Base-by-base conservation (phyloP, 75 land plant genomes). In the Pinus taeda region DNA sequence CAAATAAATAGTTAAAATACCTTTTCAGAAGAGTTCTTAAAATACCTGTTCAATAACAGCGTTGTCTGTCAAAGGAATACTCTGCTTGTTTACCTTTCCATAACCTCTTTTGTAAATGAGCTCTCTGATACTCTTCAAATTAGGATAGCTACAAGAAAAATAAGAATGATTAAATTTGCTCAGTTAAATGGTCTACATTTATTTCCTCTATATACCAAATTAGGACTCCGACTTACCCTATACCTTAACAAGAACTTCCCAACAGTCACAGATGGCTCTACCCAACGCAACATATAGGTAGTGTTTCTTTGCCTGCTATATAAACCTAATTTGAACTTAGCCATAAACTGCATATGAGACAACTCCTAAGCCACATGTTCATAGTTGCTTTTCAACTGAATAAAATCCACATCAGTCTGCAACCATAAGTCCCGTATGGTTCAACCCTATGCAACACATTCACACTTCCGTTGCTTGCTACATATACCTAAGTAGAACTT, bases 301-400 rank as follows among this genome's bases (percentile, higher is more conserved):
- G 21, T n/a, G 11, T n/a, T 62, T 13, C 11, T 17, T 62, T 17
- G 20, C 64, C 7, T 62, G 21, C 2, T 24, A 15, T 15, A 11
- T 26, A n/a, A 42, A 53, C 22, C 56, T 17, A 60, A 74, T 59
- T 22, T 49, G 24, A 6, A 21, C 80, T 36, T 77, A 92, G 88
- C 93, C 94, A 65, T 90, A 92, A 13, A 92, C 90, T 30, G 90
- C 94, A 80, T 92, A 92, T 26, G 94, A 92, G 72, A 87, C 94
- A 60, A 92, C 94, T 55, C 63, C 86, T 83, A 53, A 74, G 88
- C 66, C 91, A 73, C 95, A 93, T 93, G 77, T 87, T 91, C 78
- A 92, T 55, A 29, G 95, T 91, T 7, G 94, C 94, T 77, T 88
- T 86, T 39, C 6, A 39, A 39, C 5, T 4, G 42, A 39, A 39